A percentile compares a stretch with the other conserved stretches of the same genome.
phyloP scores from a whole-genome alignment of 2,329 filamentous ascomycete species.

The Phoma herbarum region DNA sequence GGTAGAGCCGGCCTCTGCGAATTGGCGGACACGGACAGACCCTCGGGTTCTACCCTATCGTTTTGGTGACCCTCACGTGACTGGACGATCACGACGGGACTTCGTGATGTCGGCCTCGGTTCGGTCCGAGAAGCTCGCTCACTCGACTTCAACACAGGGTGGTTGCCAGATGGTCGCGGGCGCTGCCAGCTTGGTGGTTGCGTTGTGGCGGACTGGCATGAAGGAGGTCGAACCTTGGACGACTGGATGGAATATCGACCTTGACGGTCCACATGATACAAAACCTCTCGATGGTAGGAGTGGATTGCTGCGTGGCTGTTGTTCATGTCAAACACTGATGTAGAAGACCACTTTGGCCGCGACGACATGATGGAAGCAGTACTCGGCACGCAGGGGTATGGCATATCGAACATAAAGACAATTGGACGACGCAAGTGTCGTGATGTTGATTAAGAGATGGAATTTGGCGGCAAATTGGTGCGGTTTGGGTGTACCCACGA shows the following conservation, averaged over 20 bases:
- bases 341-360: constrained; percentile 16
- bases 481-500: constrained; percentile 7
- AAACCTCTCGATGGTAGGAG: constrained; percentile 33
- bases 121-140: too few species aligned
- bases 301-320: neutral
- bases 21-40: neutral
- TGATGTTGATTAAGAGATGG: constrained; percentile 7
- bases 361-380: constrained; percentile 34
- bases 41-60: constrained; percentile 1
- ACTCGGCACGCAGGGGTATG: neutral
- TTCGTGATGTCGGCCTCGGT: neutral
- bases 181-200: neutral
- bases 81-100: constrained; percentile 26
- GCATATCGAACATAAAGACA: neutral
- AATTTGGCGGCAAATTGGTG: constrained; percentile 5
- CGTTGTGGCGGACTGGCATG: neutral
- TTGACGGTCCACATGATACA: constrained; percentile 35
- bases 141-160: neutral
- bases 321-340: neutral
- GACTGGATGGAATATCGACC: constrained; percentile 37
- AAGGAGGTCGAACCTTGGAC: constrained; percentile 11
- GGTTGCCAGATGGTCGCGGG: neutral
- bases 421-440: neutral
- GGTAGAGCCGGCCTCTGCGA: constrained; percentile 23
- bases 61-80: constrained; percentile 27